Percentiles rank a stretch among this genome's conserved stretches.
These are phyloP conservation scores for Hippophae tibetana DNA, from an alignment of 306 rosid genomes.

Conservation along the genomic window DNA sequence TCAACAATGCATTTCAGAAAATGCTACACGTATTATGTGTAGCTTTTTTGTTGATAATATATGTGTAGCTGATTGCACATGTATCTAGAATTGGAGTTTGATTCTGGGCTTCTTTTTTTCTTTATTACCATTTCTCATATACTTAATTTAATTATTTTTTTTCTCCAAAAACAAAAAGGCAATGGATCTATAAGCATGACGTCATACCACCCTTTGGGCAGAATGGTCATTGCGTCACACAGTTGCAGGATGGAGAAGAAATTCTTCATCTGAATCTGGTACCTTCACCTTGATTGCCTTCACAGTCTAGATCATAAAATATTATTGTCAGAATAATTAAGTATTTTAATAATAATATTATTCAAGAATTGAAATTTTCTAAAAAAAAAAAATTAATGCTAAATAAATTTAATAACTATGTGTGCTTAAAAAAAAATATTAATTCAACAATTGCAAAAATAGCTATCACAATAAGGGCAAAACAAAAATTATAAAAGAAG, in stretches of 20 bases:
- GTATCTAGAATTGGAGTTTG: background rate
- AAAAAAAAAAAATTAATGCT: too few species aligned
- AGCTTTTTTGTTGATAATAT: background rate
- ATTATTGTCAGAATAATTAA: too few species aligned
- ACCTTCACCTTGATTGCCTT: conserved; percentile 88
- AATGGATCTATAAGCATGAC: conserved; percentile 5
- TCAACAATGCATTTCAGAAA: too few species aligned
- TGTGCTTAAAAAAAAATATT: too few species aligned
- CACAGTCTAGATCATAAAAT: conserved; percentile 8
- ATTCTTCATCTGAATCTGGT: conserved; percentile 83
- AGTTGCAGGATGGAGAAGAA: conserved; percentile 91
- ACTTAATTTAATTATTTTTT: background rate
- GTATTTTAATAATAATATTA: too few species aligned
- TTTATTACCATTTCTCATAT: conserved; percentile 24
- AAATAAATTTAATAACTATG: too few species aligned
- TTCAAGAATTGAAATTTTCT: too few species aligned
- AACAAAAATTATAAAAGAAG: too few species aligned
- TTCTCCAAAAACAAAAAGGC: background rate
- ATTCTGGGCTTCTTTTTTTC: conserved; percentile 23
- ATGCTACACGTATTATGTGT: too few species aligned
- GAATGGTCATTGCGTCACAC: conserved; percentile 95
- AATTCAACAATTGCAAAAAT: too few species aligned
- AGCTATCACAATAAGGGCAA: too few species aligned
- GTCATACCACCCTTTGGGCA: conserved; percentile 92
- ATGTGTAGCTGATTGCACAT: too few species aligned